Percentiles rank a stretch among this genome's conserved stretches.
Conservation (phyloP, 1,284 basidiomycete species). For the Apiotrichum mycotoxinovorans region DNA sequence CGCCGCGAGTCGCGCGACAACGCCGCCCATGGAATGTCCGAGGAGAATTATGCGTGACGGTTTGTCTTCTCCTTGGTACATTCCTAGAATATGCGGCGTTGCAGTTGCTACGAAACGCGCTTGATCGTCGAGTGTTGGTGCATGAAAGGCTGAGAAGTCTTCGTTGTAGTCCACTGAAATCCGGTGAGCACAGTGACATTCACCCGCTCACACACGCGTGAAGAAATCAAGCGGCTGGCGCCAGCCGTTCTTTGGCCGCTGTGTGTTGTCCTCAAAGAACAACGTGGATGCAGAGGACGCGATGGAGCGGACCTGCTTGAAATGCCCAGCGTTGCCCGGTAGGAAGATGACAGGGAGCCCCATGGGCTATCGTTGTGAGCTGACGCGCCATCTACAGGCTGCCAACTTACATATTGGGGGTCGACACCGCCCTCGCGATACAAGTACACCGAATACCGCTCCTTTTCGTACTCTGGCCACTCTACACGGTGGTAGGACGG, state of each 20-base stretch:
- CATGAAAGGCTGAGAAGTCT: constrained; percentile 93
- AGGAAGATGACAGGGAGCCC: constrained; percentile 88
- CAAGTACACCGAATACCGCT: constrained; percentile 60
- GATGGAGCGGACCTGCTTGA: constrained; percentile 88
- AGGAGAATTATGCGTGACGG: constrained; percentile 63
- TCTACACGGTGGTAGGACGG: constrained; percentile 66
- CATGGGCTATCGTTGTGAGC: constrained; percentile 47
- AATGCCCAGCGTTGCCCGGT: constrained; percentile 95
- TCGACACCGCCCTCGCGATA: constrained; percentile 92
- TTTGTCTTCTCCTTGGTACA: constrained; percentile 56
- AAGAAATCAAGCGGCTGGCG: constrained; percentile 70
- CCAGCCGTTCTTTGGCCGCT: neutral
- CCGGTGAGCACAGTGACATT: neutral
- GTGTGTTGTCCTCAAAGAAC: constrained; percentile 56
- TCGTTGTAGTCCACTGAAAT: constrained; percentile 90
- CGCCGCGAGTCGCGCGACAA: constrained; percentile 64
- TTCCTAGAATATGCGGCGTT: constrained; percentile 70
- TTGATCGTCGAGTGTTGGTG: constrained; percentile 79
- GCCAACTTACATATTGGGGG: constrained; percentile 56
- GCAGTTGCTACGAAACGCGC: constrained; percentile 70
- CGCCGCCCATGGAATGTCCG: constrained; percentile 98
- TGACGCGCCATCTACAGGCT: too few relatives aligned
- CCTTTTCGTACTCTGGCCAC: constrained; percentile 59
- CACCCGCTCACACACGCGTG: constrained; percentile 44
- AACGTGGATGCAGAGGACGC: constrained; percentile 83